A percentile compares a stretch with the other conserved stretches of the same genome.
Evolutionary conservation across 768 basidiomycete species (phyloP).

Genomic region (Psilocybe azurescens): DNA sequence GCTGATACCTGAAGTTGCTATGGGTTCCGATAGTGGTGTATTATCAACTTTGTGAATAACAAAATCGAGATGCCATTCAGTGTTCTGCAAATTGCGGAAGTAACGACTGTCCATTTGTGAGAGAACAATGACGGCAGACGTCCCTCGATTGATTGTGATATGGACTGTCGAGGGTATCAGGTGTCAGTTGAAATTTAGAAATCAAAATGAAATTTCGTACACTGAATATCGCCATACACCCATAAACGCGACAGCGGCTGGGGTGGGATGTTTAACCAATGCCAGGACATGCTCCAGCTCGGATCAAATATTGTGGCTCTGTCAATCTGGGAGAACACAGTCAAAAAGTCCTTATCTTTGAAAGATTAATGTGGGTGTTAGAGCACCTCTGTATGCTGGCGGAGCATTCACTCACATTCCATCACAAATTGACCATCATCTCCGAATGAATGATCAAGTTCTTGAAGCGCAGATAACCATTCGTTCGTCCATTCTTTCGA

Average conservation of each 20-base stretch:
- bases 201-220: conserved; percentile 28
- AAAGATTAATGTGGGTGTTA: not conserved
- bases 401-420: conserved; percentile 43
- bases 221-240: conserved; percentile 51
- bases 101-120: conserved; percentile 49
- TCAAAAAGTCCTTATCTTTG: conserved; percentile 39
- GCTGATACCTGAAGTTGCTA: conserved; percentile 33
- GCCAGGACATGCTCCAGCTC: conserved; percentile 44
- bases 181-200: too few species aligned
- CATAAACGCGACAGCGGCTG: conserved; percentile 42
- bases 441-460: conserved; percentile 49
- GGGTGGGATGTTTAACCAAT: conserved; percentile 43
- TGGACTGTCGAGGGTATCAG: not conserved
- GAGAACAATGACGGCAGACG: conserved; percentile 47
- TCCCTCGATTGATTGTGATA: conserved; percentile 31
- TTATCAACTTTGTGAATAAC: conserved; percentile 37
- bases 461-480: conserved; percentile 46
- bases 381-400: conserved; percentile 25
- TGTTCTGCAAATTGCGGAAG: conserved; percentile 42
- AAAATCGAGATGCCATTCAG: conserved; percentile 48
- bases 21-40: conserved; percentile 33
- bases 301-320: conserved; percentile 44
- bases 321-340: conserved; percentile 41
- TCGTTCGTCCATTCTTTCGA: conserved; percentile 54
- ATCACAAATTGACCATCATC: conserved; percentile 54